phyloP scores from a whole-genome alignment of 306 rosid species.

The Alnus glutinosa region DNA sequence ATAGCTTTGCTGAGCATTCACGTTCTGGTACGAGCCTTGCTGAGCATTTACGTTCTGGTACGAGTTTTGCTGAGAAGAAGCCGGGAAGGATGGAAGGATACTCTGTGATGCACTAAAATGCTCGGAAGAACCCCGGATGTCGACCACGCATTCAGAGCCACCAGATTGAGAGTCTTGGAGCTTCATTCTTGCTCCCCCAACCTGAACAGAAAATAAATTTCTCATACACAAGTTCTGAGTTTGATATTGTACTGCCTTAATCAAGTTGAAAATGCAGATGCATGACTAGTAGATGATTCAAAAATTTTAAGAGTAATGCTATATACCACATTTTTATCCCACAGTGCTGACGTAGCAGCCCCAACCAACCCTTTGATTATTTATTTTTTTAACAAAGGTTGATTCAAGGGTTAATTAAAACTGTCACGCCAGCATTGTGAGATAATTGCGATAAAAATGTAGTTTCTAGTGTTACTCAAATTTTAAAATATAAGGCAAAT shows the following conservation, averaged over 20 bases:
- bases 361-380: no score
- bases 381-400: no score
- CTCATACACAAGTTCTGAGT: no score
- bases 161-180: constrained; percentile 21
- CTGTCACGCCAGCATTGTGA: no score
- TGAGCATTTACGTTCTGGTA: constrained; percentile 14
- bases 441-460: no score
- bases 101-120: constrained; percentile 23
- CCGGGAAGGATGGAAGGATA: constrained; percentile 23
- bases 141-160: constrained; percentile 13
- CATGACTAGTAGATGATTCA: not conserved
- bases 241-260: not conserved
- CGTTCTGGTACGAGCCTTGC: constrained; percentile 17
- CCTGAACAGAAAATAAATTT: constrained; percentile 21
- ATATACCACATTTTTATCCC: no score
- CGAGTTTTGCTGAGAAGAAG: constrained; percentile 9
- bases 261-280: not conserved
- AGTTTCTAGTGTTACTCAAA: no score
- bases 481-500: not conserved
- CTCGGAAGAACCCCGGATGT: constrained; percentile 30
- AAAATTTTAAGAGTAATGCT: no score
- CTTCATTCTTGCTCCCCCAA: constrained; percentile 24
- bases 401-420: no score
- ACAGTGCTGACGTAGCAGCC: no score
- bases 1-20: constrained; percentile 13